phyloP scores from a whole-genome alignment of 2,329 filamentous ascomycete genomes.

The Aspergillus ibericus region DNA sequence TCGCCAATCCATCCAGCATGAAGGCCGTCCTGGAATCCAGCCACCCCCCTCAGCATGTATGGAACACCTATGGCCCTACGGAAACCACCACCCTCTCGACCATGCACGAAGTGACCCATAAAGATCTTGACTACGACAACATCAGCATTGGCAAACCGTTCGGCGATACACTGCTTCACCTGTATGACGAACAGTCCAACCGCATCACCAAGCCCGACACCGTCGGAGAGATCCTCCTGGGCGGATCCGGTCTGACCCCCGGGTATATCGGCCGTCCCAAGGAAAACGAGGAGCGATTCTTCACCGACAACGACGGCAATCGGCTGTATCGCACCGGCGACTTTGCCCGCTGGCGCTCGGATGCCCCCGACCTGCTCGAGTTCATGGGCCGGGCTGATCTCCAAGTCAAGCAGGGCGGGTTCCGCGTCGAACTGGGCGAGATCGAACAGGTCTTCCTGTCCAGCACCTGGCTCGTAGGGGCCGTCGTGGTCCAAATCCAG shows the following conservation, averaged over 20 bases:
- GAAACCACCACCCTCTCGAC: constrained; percentile 15
- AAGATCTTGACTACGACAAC: constrained; percentile 6
- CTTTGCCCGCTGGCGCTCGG: constrained; percentile 64
- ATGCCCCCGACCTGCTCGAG: constrained; percentile 62
- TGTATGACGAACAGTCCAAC: constrained; percentile 6
- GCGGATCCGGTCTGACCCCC: constrained; percentile 73
- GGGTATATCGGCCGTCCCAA: constrained; percentile 62
- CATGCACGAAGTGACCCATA: background rate
- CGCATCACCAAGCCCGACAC: constrained; percentile 52
- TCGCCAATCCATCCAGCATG: constrained; percentile 9
- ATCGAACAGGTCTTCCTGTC: constrained; percentile 69
- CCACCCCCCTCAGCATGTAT: constrained; percentile 12
- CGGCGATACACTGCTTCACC: constrained; percentile 8
- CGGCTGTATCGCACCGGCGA: constrained; percentile 79
- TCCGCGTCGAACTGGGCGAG: constrained; percentile 83
- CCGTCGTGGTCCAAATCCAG: constrained; percentile 1
- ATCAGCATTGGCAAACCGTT: constrained; percentile 13
- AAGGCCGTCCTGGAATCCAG: constrained; percentile 8
- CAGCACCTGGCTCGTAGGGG: background rate
- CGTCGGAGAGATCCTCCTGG: constrained; percentile 74
- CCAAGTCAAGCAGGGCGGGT: constrained; percentile 87
- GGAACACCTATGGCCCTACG: constrained; percentile 20
- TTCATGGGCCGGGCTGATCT: constrained; percentile 72
- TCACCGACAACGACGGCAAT: constrained; percentile 55
- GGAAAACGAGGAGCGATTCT: constrained; percentile 68